phyloP scores from a whole-genome alignment of 495 filamentous ascomycete genomes.

The Cercophora scortea region DNA sequence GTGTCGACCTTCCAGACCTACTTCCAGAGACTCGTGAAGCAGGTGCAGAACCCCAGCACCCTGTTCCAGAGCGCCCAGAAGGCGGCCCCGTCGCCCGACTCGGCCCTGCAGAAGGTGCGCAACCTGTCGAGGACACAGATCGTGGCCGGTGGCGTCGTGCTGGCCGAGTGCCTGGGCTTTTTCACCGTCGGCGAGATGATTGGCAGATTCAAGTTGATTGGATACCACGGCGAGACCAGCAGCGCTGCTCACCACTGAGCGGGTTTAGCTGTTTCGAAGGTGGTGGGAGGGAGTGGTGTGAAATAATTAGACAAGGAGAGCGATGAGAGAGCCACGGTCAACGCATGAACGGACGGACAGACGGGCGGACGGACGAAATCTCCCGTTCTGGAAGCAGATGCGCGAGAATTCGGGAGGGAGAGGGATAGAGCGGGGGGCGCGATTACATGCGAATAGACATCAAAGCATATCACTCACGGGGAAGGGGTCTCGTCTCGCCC shows the following conservation, averaged over 20 bases:
- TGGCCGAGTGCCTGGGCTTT: conserved; percentile 87
- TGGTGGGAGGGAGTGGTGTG: not conserved
- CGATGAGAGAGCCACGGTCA: not conserved
- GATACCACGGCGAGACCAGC: conserved; percentile 65
- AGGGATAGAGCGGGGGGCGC: not conserved
- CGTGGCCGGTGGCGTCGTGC: conserved; percentile 61
- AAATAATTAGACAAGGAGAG: not conserved
- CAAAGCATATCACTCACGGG: no score
- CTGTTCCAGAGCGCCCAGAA: conserved; percentile 32
- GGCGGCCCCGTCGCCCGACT: conserved; percentile 21
- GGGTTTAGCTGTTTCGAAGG: not conserved
- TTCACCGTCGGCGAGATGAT: conserved; percentile 98
- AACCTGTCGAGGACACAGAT: conserved; percentile 63
- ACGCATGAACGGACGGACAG: no score
- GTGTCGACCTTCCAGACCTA: conserved; percentile 78
- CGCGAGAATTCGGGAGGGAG: not conserved
- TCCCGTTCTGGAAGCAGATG: not conserved
- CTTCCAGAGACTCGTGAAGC: conserved; percentile 66
- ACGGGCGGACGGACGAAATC: no score
- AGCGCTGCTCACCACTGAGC: conserved; percentile 54
- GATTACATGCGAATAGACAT: no score
- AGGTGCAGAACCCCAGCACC: conserved; percentile 54
- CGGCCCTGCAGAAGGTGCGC: conserved; percentile 55
- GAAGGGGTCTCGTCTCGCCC: not conserved
- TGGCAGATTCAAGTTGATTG: conserved; percentile 85